phyloP scores from a whole-genome alignment of 2,329 filamentous ascomycete species.

The Pezicula rhizophila region DNA sequence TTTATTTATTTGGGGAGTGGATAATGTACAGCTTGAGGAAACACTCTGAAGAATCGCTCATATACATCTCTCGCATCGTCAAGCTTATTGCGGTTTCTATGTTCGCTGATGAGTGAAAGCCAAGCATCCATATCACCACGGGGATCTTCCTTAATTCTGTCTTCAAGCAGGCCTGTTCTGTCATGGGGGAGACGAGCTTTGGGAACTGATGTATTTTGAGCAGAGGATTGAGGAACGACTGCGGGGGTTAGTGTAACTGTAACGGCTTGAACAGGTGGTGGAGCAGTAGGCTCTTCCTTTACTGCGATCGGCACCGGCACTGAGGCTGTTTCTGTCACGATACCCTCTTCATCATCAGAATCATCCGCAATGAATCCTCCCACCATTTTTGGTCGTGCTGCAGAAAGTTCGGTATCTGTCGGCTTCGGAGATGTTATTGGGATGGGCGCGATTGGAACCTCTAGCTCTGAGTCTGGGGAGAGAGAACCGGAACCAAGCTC shows the following conservation, averaged over 20 bases:
- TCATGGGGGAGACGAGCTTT: constrained; percentile 31
- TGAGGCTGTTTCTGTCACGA: constrained; percentile 4
- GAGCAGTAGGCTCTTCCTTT: constrained; percentile 19
- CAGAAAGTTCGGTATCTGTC: background rate
- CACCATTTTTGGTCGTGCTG: constrained; percentile 19
- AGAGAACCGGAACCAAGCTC: background rate
- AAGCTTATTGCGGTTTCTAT: constrained; percentile 73
- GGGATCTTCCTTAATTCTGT: constrained; percentile 85
- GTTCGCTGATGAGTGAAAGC: constrained; percentile 79
- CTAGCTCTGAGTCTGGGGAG: background rate
- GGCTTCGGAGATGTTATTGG: background rate
- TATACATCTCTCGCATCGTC: constrained; percentile 77
- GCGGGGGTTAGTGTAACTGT: constrained; percentile 14
- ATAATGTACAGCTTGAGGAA: constrained; percentile 79
- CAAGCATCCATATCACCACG: constrained; percentile 90
- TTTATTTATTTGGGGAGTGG: constrained; percentile 5
- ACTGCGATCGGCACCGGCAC: constrained; percentile 15
- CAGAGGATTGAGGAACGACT: constrained; percentile 7
- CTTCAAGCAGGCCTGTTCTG: constrained; percentile 55
- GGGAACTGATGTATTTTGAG: constrained; percentile 19
- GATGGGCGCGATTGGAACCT: background rate
- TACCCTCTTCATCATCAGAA: constrained; percentile 29
- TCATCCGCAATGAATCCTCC: constrained; percentile 30
- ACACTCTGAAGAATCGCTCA: constrained; percentile 79
- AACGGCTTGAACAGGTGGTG: constrained; percentile 17